A percentile compares a stretch with the other conserved stretches of the same genome.
Evolutionary conservation across 768 basidiomycete genomes (phyloP).

Genomic region (Suillus plorans): DNA sequence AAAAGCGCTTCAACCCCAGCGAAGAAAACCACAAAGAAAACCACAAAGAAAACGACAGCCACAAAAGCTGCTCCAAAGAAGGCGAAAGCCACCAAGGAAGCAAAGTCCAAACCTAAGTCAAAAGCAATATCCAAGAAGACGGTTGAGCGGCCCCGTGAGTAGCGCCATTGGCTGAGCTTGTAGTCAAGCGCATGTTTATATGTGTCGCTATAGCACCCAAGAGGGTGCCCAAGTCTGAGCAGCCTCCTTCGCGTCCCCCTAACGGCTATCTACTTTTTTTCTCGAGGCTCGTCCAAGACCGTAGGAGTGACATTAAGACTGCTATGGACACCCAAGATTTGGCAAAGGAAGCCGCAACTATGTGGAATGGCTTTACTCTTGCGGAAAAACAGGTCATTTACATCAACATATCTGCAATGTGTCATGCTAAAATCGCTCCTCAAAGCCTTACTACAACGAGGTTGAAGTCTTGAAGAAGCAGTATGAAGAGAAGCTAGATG

Average conservation of each 20-base stretch:
- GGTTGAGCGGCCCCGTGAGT: constrained; percentile 17
- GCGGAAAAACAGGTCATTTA: constrained; percentile 36
- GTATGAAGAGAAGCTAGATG: constrained; percentile 20
- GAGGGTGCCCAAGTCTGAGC: constrained; percentile 17
- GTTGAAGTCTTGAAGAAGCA: constrained; percentile 15
- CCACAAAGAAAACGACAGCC: constrained; percentile 7
- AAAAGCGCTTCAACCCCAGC: not conserved
- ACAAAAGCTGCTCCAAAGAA: constrained; percentile 10
- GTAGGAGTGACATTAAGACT: not conserved
- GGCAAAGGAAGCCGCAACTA: constrained; percentile 21
- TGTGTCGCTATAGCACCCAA: constrained; percentile 4
- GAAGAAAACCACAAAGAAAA: constrained; percentile 3
- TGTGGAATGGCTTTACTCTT: constrained; percentile 34
- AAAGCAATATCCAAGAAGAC: constrained; percentile 10
- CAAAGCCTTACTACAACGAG: constrained; percentile 29
- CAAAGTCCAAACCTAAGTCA: constrained; percentile 9
- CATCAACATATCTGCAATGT: not conserved
- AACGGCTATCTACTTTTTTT: constrained; percentile 27
- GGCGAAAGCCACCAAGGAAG: constrained; percentile 6
- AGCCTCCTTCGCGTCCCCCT: constrained; percentile 29
- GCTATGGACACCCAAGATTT: not conserved
- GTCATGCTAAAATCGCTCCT: not conserved
- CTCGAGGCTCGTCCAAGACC: constrained; percentile 12
- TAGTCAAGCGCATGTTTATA: not conserved
- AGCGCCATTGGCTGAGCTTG: not conserved